These are phyloP conservation scores for Clavispora santaluciae DNA, from an alignment of 805 yeast genomes.

Conservation along the genomic window DNA sequence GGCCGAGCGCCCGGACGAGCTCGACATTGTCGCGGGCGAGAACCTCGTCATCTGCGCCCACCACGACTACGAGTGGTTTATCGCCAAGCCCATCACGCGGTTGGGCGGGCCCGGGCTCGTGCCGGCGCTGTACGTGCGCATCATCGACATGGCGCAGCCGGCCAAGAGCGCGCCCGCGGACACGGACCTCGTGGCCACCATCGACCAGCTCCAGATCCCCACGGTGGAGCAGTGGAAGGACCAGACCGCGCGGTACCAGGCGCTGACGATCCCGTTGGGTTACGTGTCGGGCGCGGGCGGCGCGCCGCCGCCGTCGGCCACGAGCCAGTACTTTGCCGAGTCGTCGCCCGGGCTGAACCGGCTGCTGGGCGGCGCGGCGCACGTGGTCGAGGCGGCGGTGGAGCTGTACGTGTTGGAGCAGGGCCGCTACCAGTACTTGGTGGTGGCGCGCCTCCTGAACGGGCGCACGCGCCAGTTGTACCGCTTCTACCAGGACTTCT, in stretches of 20 bases:
- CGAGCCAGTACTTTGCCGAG: conserved; percentile 35
- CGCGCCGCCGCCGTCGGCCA: conserved; percentile 29
- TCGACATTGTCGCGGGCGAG: conserved; percentile 81
- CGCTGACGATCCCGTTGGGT: conserved; percentile 75
- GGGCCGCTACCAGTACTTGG: conserved; percentile 85
- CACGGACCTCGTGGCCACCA: conserved; percentile 45
- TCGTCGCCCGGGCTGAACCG: conserved; percentile 19
- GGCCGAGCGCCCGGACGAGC: conserved; percentile 82
- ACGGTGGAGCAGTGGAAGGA: conserved; percentile 95
- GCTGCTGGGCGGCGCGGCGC: conserved; percentile 27
- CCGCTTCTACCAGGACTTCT: conserved; percentile 92
- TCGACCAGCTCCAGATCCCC: conserved; percentile 69
- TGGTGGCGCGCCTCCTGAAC: conserved; percentile 60
- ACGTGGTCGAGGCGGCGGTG: conserved; percentile 62
- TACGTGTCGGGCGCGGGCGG: conserved; percentile 26
- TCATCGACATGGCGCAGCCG: conserved; percentile 63
- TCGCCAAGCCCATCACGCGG: conserved; percentile 92
- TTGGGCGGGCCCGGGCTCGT: conserved; percentile 97
- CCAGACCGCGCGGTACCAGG: conserved; percentile 86
- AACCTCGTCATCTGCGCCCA: conserved; percentile 92
- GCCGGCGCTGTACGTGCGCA: conserved; percentile 84
- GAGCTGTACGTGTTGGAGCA: conserved; percentile 76
- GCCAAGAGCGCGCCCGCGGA: conserved; percentile 31
- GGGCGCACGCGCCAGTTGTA: conserved; percentile 71
- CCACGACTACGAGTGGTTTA: conserved; percentile 95